Conservation (phyloP, 331 rosid genomes). For the Pyrus hybrid region DNA sequence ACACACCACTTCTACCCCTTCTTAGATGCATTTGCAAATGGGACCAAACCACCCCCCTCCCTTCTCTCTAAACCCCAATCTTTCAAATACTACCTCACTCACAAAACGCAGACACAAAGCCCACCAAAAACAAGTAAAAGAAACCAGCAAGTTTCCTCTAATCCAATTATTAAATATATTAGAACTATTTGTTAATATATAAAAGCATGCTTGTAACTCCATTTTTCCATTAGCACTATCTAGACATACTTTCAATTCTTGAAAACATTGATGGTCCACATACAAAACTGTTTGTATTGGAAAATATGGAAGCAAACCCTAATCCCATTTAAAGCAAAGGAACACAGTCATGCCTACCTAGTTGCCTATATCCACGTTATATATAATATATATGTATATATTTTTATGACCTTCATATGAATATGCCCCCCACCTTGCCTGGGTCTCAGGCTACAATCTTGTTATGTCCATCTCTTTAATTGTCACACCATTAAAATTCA, state of each 20-base stretch:
- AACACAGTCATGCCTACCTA: slow-evolving; percentile 48
- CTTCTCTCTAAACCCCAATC: slow-evolving; percentile 17
- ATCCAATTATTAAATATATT: background rate
- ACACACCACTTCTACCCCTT: slow-evolving; percentile 50
- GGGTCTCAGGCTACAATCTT: slow-evolving; percentile 46
- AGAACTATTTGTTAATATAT: background rate
- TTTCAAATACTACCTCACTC: slow-evolving; percentile 28
- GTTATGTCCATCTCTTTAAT: slow-evolving; percentile 23
- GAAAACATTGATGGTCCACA: slow-evolving; percentile 52
- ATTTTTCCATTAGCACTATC: slow-evolving; percentile 42
- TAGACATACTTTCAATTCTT: slow-evolving; percentile 39
- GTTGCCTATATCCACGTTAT: slow-evolving; percentile 20
- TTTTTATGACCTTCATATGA: slow-evolving; percentile 61
- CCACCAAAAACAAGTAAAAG: slow-evolving; percentile 2
- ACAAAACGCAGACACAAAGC: slow-evolving; percentile 5
- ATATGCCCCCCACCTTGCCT: slow-evolving; percentile 94
- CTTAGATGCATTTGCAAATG: slow-evolving; percentile 66
- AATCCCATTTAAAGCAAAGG: slow-evolving; percentile 41
- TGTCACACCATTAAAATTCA: slow-evolving; percentile 21
- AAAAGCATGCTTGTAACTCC: slow-evolving; percentile 18
- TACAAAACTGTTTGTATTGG: slow-evolving; percentile 43
- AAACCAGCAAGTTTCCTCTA: background rate
- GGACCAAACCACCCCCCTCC: slow-evolving; percentile 25
- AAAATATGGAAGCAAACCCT: slow-evolving; percentile 29
- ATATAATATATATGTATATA: background rate